phyloP scores from a whole-genome alignment of 495 filamentous ascomycete genomes.

The Lasiosphaeriaceae sp. region DNA sequence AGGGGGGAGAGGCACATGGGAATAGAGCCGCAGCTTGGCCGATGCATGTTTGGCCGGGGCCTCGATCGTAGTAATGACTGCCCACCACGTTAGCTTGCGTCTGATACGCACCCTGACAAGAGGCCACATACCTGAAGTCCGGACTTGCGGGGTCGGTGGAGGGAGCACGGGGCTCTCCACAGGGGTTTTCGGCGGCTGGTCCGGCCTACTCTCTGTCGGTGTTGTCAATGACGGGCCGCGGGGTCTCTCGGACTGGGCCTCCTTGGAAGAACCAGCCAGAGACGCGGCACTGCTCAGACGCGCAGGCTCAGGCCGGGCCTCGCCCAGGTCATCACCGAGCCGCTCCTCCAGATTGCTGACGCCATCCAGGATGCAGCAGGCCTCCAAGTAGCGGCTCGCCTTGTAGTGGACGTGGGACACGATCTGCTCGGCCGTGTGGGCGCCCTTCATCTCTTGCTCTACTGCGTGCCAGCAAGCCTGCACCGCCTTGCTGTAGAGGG shows the following conservation, averaged over 20 bases:
- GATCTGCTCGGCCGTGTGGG: slow-evolving; percentile 36
- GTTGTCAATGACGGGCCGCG: background rate
- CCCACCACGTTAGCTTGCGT: background rate
- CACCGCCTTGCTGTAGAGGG: slow-evolving; percentile 74
- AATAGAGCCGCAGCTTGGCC: slow-evolving; percentile 46
- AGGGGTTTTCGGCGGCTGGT: background rate
- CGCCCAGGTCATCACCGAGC: slow-evolving; percentile 35
- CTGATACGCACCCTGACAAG: background rate
- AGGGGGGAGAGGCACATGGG: slow-evolving; percentile 50
- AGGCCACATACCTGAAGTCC: background rate
- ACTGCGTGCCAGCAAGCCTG: slow-evolving; percentile 75
- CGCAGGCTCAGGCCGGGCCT: slow-evolving; percentile 13
- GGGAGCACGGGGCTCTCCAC: background rate
- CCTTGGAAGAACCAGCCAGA: slow-evolving; percentile 12
- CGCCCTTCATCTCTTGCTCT: slow-evolving; percentile 55
- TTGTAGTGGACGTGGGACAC: slow-evolving; percentile 38
- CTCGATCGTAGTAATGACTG: background rate
- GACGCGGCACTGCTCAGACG: slow-evolving; percentile 7
- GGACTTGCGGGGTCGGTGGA: background rate
- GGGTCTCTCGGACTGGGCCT: slow-evolving; percentile 13
- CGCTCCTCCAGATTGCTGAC: slow-evolving; percentile 46
- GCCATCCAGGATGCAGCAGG: slow-evolving; percentile 48
- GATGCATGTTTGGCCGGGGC: slow-evolving; percentile 21
- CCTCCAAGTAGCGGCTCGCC: slow-evolving; percentile 44
- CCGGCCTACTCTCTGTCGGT: background rate